A percentile compares a stretch with the other conserved stretches of the same genome.
Evolutionary conservation across 306 rosid species (phyloP).

Genomic region (Pterocarpus santalinus): DNA sequence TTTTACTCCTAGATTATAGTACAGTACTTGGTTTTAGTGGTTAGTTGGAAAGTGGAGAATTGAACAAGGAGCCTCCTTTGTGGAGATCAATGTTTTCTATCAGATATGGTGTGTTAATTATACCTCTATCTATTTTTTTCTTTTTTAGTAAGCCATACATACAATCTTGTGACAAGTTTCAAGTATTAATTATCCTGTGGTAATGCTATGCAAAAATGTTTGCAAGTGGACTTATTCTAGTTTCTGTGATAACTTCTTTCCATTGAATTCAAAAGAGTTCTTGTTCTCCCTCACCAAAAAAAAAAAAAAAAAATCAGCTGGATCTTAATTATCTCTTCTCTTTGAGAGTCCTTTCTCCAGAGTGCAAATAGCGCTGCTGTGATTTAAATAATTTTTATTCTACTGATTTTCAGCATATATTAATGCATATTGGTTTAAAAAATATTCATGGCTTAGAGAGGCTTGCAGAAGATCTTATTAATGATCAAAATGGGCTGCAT

Average conservation of each 20-base stretch:
- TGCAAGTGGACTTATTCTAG: slow-evolving; percentile 37
- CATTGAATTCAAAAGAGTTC: slow-evolving; percentile 23
- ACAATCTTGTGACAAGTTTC: neutral
- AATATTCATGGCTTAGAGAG: neutral
- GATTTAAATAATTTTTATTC: neutral
- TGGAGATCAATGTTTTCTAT: neutral
- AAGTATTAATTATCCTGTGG: neutral
- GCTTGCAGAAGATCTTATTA: neutral
- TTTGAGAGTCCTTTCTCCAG: neutral
- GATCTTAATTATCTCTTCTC: slow-evolving; percentile 22
- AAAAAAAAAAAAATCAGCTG: neutral
- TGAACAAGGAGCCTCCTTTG: neutral
- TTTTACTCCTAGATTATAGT: no score
- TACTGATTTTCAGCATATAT: slow-evolving; percentile 6
- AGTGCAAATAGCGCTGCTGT: neutral
- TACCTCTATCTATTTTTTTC: no score
- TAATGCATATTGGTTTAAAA: neutral
- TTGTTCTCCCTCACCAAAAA: neutral
- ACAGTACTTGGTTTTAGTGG: no score
- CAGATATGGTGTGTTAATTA: no score
- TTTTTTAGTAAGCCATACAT: no score
- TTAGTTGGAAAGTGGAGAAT: neutral
- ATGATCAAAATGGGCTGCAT: neutral
- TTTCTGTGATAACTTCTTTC: slow-evolving; percentile 27
- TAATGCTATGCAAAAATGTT: slow-evolving; percentile 19